Percentiles rank a stretch among this genome's conserved stretches.
These are phyloP conservation scores for Sclerotinia borealis DNA, from an alignment of 2,329 filamentous ascomycete genomes.

Conservation along the genomic window DNA sequence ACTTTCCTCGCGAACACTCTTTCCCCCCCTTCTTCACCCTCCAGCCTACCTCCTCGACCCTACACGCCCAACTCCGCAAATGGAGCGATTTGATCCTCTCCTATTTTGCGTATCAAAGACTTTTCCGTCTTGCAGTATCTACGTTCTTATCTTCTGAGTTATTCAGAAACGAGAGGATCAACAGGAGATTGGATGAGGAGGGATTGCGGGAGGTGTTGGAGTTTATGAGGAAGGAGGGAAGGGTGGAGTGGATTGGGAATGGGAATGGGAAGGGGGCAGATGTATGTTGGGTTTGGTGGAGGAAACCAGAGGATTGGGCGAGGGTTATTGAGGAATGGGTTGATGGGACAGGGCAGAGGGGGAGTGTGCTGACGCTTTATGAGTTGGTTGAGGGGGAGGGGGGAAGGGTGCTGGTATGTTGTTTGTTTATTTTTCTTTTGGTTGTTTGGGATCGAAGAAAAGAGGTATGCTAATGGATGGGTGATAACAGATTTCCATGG, in stretches of 20 bases:
- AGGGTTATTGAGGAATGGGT: conserved; percentile 37
- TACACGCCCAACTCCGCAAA: conserved; percentile 69
- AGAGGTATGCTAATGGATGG: neutral
- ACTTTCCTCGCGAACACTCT: conserved; percentile 59
- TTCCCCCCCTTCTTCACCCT: conserved; percentile 84
- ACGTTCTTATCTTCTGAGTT: conserved; percentile 51
- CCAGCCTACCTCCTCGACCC: conserved; percentile 68
- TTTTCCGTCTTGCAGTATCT: conserved; percentile 68
- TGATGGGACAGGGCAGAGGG: conserved; percentile 83
- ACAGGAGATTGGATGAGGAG: conserved; percentile 43
- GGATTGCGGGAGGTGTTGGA: conserved; percentile 55
- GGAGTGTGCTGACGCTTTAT: conserved; percentile 83
- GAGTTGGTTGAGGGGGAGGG: conserved; percentile 86
- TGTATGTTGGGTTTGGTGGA: conserved; percentile 75
- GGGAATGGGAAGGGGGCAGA: conserved; percentile 47
- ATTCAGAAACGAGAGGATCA: conserved; percentile 52
- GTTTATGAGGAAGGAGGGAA: conserved; percentile 52
- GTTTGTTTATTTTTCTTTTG: neutral
- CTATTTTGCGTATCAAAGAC: conserved; percentile 72
- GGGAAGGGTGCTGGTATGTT: conserved; percentile 57
- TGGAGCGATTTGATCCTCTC: conserved; percentile 82
- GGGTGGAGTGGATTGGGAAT: conserved; percentile 63
- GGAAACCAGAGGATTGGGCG: conserved; percentile 86
- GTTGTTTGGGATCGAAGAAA: neutral
- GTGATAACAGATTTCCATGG: conserved; percentile 65